phyloP scores from a whole-genome alignment of 2,329 filamentous ascomycete genomes.

The Cephalotrichum gorgonifer region DNA sequence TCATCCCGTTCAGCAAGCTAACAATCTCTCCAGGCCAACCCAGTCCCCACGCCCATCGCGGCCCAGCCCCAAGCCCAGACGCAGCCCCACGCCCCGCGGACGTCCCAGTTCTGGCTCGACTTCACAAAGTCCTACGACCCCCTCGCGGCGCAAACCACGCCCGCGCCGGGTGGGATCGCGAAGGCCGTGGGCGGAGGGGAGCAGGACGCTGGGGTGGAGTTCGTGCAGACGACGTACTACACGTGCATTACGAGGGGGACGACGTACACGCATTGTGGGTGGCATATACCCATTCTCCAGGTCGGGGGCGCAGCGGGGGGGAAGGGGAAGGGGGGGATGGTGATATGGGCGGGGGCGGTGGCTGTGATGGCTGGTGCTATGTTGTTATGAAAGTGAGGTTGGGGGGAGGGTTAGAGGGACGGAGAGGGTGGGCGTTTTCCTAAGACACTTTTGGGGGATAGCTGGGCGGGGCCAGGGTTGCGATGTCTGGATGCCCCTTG shows the following conservation, averaged over 20 bases:
- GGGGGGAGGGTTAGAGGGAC: not conserved
- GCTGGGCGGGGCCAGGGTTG: too few relatives aligned
- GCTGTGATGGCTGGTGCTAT: conserved; percentile 9
- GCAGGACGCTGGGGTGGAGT: not conserved
- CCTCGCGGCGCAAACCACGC: not conserved
- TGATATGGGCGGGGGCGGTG: conserved; percentile 7
- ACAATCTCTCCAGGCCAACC: not conserved
- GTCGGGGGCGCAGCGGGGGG: conserved; percentile 9
- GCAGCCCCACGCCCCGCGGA: not conserved
- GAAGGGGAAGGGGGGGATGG: conserved; percentile 6
- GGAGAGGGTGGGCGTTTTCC: too few relatives aligned
- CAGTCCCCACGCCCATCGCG: not conserved
- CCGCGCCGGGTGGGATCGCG: not conserved
- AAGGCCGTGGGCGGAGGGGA: not conserved
- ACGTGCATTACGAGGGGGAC: conserved; percentile 21
- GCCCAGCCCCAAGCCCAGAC: not conserved
- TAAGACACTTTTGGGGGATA: too few relatives aligned
- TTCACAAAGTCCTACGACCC: conserved; percentile 4
- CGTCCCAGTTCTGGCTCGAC: conserved; percentile 2
- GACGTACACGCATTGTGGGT: conserved; percentile 24
- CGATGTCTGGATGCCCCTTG: too few relatives aligned
- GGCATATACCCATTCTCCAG: conserved; percentile 25
- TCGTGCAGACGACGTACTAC: conserved; percentile 26
- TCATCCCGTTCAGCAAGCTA: not conserved
- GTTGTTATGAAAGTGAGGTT: not conserved